These are phyloP conservation scores for Avicennia marina DNA, from an alignment of 257 asterid genomes.

Conservation along the genomic window DNA sequence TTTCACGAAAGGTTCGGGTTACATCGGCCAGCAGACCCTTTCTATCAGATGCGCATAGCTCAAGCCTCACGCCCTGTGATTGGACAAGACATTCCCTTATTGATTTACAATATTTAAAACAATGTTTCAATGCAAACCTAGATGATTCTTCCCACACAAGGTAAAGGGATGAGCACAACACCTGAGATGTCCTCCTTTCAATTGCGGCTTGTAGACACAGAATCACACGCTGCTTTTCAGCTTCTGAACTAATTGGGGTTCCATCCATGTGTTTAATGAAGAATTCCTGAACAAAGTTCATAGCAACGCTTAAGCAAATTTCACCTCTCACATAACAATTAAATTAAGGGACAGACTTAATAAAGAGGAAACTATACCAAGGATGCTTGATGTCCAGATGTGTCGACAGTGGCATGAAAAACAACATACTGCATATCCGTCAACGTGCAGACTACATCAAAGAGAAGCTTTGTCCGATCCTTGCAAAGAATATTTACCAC, in stretches of 20 bases:
- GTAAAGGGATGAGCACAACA: slow-evolving; percentile 10
- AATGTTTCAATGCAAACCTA: too few species aligned
- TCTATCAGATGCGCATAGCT: slow-evolving; percentile 58
- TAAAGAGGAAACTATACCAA: slow-evolving; percentile 41
- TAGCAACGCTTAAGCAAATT: neutral
- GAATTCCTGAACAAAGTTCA: slow-evolving; percentile 59
- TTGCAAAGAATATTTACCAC: slow-evolving; percentile 72
- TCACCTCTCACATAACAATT: neutral
- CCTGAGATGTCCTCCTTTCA: slow-evolving; percentile 79
- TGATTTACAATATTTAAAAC: neutral
- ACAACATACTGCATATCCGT: slow-evolving; percentile 92
- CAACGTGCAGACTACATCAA: slow-evolving; percentile 85
- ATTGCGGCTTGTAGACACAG: slow-evolving; percentile 84
- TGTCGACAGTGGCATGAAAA: slow-evolving; percentile 79
- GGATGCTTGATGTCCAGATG: slow-evolving; percentile 55
- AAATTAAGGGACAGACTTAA: neutral
- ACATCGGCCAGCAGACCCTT: slow-evolving; percentile 80
- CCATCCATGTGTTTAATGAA: slow-evolving; percentile 80
- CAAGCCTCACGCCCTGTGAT: slow-evolving; percentile 85
- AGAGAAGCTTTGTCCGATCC: slow-evolving; percentile 82
- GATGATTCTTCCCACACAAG: slow-evolving; percentile 12
- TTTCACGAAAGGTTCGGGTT: slow-evolving; percentile 86
- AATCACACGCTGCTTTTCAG: slow-evolving; percentile 80
- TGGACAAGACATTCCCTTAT: neutral
- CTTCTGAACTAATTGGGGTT: slow-evolving; percentile 78